Conservation (phyloP, 1,284 basidiomycete genomes). For the Cryptococcus sp. region DNA sequence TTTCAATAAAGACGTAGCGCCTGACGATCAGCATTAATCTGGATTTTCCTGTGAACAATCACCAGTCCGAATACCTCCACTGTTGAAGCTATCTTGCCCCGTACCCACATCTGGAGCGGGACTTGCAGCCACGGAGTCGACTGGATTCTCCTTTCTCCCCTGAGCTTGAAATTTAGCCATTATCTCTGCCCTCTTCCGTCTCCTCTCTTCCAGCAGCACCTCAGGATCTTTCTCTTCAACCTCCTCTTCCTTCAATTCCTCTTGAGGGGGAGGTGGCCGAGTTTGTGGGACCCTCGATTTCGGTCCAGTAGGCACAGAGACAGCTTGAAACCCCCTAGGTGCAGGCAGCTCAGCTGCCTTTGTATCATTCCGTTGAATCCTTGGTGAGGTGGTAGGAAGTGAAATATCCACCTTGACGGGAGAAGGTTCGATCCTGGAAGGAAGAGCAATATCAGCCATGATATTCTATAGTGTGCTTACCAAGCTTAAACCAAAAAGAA, state of each 20-base stretch:
- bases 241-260: constrained; percentile 27
- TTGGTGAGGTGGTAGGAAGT: constrained; percentile 5
- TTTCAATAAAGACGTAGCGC: constrained; percentile 34
- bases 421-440: constrained; percentile 17
- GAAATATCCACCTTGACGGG: constrained; percentile 7
- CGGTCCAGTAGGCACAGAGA: constrained; percentile 21
- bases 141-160: constrained; percentile 15
- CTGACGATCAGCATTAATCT: constrained; percentile 24
- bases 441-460: not conserved
- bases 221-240: constrained; percentile 62
- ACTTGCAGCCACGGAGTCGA: not conserved
- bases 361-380: not conserved
- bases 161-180: constrained; percentile 67
- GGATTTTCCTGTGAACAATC: constrained; percentile 14
- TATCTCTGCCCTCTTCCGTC: constrained; percentile 75
- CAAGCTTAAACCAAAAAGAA: constrained; percentile 2
- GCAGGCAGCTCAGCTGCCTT: not conserved
- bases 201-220: constrained; percentile 68
- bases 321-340: constrained; percentile 15
- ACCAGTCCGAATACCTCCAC: constrained; percentile 33
- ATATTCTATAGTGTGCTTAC: not conserved
- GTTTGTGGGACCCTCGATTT: constrained; percentile 6
- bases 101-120: constrained; percentile 12
- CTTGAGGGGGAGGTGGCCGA: constrained; percentile 4
- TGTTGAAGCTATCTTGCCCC: constrained; percentile 36